These are phyloP conservation scores for Cenchrus fungigraminus DNA, from an alignment of 176 grass and related monocot genomes.

Conservation along the genomic window DNA sequence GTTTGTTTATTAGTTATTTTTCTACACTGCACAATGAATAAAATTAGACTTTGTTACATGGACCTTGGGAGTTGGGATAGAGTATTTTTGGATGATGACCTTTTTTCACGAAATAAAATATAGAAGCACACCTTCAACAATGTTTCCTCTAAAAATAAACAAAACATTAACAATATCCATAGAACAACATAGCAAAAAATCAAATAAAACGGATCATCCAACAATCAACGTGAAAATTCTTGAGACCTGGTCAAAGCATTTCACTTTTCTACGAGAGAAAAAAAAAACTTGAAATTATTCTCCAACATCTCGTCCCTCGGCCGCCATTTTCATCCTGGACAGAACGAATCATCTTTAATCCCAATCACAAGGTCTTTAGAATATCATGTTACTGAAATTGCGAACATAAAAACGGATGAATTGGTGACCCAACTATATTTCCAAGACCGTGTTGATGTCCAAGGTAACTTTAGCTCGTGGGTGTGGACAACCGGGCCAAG, in stretches of 20 bases:
- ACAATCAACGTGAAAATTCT: background rate
- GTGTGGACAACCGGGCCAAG: background rate
- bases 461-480: background rate
- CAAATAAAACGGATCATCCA: background rate
- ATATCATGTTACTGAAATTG: background rate
- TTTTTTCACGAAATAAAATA: too few relatives aligned
- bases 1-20: background rate
- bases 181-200: background rate
- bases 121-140: too few relatives aligned
- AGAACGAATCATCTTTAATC: background rate
- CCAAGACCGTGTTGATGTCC: background rate
- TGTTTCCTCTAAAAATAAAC: too few relatives aligned
- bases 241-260: background rate
- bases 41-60: background rate
- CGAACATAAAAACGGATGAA: background rate
- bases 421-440: background rate
- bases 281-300: background rate
- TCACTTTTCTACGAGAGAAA: background rate
- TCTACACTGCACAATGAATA: background rate
- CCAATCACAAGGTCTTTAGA: background rate
- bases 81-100: too few relatives aligned
- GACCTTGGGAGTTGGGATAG: too few relatives aligned
- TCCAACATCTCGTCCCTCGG: background rate
- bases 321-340: background rate
- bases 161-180: too few relatives aligned